A percentile compares a stretch with the other conserved stretches of the same genome.
phyloP scores from a whole-genome alignment of 2,329 filamentous ascomycete genomes.

The Dendryphion nanum region DNA sequence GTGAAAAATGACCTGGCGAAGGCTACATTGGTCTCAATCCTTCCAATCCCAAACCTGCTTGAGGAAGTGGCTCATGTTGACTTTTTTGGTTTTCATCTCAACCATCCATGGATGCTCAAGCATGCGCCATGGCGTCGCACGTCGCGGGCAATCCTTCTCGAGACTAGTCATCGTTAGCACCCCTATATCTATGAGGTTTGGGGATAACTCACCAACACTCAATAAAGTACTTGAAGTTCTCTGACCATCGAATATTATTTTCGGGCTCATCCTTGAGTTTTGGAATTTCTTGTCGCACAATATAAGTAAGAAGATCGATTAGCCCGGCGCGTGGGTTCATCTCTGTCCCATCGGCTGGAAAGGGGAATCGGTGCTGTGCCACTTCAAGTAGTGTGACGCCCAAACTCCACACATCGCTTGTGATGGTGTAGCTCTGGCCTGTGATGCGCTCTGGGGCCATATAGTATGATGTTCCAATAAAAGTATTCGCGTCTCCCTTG shows the following conservation, averaged over 20 bases:
- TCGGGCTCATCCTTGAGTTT: slow-evolving; percentile 93
- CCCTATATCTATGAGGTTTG: no score
- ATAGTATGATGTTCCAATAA: slow-evolving; percentile 98
- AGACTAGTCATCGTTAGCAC: slow-evolving; percentile 58
- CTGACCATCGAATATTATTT: slow-evolving; percentile 88
- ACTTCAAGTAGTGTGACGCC: slow-evolving; percentile 97
- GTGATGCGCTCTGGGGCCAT: slow-evolving; percentile 99
- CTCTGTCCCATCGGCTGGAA: slow-evolving; percentile 93
- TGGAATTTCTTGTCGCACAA: slow-evolving; percentile 91
- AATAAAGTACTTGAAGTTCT: slow-evolving; percentile 99
- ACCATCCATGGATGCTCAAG: slow-evolving; percentile 98
- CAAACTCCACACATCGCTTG: slow-evolving; percentile 96
- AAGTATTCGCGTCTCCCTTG: slow-evolving; percentile 97
- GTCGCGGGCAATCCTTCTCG: slow-evolving; percentile 83
- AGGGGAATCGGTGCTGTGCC: slow-evolving; percentile 97
- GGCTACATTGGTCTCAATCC: slow-evolving; percentile 46
- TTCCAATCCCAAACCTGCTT: slow-evolving; percentile 98
- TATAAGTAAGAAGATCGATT: slow-evolving; percentile 95
- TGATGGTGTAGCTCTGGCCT: slow-evolving; percentile 96
- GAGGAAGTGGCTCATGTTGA: slow-evolving; percentile 95
- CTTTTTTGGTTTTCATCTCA: slow-evolving; percentile 92
- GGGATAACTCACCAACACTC: slow-evolving; percentile 96
- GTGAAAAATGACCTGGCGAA: slow-evolving; percentile 8
- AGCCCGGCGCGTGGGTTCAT: slow-evolving; percentile 90
- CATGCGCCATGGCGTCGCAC: slow-evolving; percentile 98